Evolutionary conservation across 352 stramenopile species (phyloP).

Genomic region (Pythium plurisporium): DNA sequence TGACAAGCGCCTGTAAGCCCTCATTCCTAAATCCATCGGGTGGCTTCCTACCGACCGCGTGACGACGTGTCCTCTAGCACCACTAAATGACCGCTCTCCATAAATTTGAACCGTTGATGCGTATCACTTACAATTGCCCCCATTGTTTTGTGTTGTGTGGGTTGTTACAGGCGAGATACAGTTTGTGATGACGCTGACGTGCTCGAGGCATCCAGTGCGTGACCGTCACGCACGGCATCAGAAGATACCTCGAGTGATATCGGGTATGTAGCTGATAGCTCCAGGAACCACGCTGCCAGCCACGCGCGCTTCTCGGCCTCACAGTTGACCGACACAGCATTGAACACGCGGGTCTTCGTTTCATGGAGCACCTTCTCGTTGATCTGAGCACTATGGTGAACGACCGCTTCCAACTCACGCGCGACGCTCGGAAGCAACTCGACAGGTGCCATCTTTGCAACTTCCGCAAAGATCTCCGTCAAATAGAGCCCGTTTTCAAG

Average conservation of each 20-base stretch:
- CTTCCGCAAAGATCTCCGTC: conserved; percentile 45
- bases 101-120: too few relatives aligned
- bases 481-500: conserved; percentile 33
- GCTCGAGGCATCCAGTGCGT: neutral
- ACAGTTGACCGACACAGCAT: conserved; percentile 47
- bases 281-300: conserved; percentile 56
- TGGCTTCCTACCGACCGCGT: too few relatives aligned
- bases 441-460: conserved; percentile 60
- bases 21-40: neutral
- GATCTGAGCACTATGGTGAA: conserved; percentile 20
- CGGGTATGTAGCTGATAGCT: conserved; percentile 37
- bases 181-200: neutral
- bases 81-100: too few relatives aligned
- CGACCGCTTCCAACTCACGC: conserved; percentile 40
- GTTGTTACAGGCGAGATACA: conserved; percentile 4
- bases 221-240: neutral
- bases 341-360: conserved; percentile 41
- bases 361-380: conserved; percentile 20
- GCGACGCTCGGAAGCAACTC: conserved; percentile 30
- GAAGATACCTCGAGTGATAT: neutral
- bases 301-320: conserved; percentile 58
- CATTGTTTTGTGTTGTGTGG: neutral
- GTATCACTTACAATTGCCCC: neutral
- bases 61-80: too few relatives aligned
- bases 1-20: conserved; percentile 66